Base-by-base conservation (phyloP, 495 filamentous ascomycete species). In the Podospora anserina region DNA sequence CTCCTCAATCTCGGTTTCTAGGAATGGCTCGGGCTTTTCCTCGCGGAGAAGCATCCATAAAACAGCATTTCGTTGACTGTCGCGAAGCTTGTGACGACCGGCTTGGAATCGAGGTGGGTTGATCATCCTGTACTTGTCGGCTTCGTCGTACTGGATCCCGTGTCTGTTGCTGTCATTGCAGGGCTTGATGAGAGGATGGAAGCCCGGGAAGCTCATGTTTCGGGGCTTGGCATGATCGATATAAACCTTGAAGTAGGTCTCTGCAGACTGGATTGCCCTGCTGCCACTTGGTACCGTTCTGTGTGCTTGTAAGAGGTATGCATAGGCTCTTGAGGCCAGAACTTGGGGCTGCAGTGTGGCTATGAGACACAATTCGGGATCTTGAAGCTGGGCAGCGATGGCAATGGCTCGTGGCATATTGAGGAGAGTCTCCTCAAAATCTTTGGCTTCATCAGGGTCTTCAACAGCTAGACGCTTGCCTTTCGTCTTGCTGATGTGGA, bases 21-120 rank as follows among this genome's bases (percentile, higher is more conserved):
- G 64, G 67, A 93, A 92, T 0, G 79, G 26, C 3, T 77, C 76
- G 6, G 78, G 70, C 0, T 79, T 74, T 0, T 34, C 64, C 73
- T 96, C 92, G 68, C 89, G 87, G 0, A 57, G 44, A 19, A 86
- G 67, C 88, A 91, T 92, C 91, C 91, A 95, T 4, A 63, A 26
- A 28, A 83, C 74, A 1, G 79, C 80, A 19, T 65, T 67, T 19
- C 39, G 27, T 60, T 83, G 81, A 15, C 69, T 71, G 0, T 7
- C 0, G 30, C 63, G 53, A 13, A 77, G 68, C 20, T 15, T 0
- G 20, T 65, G 18, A 0, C 19, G 49, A 15, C 6, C 9, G 13
- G 30, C 16, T 27, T 5, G 7, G n/a, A 75, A 67, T 0, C 63
- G 65, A 19, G 69, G 69, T 6, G 58, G 65, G 5, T 27, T 23